Evolutionary conservation across 2,329 filamentous ascomycete species (phyloP).

Genomic region (Colletotrichum trifolii): DNA sequence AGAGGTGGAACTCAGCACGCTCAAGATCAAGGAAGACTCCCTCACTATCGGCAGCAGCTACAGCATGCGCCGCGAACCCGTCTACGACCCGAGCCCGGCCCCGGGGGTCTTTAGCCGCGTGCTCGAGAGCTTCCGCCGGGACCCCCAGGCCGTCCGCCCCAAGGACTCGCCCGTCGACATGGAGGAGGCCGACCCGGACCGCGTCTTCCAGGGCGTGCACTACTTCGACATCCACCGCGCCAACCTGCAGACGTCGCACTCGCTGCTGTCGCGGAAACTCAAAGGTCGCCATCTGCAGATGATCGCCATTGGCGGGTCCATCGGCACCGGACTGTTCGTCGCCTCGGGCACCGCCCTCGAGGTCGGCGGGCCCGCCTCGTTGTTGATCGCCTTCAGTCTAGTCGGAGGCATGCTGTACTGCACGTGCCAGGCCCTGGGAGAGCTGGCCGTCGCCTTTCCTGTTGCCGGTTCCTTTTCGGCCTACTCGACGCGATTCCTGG

Average conservation of each 20-base stretch:
- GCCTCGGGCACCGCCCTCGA: constrained; percentile 79
- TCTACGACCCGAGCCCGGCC: constrained; percentile 52
- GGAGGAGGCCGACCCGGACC: constrained; percentile 40
- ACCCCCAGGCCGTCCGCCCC: constrained; percentile 64
- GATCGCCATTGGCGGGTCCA: constrained; percentile 96
- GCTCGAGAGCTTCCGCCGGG: constrained; percentile 72
- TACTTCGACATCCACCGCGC: constrained; percentile 68
- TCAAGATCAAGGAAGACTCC: constrained; percentile 69
- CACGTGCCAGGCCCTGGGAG: constrained; percentile 90
- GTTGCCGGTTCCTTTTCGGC: constrained; percentile 92
- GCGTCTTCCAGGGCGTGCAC: constrained; percentile 53
- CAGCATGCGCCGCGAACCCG: constrained; percentile 63
- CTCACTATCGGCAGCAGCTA: constrained; percentile 60
- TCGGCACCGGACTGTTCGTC: constrained; percentile 90
- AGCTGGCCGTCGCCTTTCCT: constrained; percentile 90
- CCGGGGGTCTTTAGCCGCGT: constrained; percentile 55
- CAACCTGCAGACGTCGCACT: constrained; percentile 79
- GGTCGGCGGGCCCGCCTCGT: constrained; percentile 79
- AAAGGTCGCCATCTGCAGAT: constrained; percentile 93
- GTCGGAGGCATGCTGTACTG: constrained; percentile 91
- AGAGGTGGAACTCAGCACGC: constrained; percentile 67
- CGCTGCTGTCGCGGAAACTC: constrained; percentile 79
- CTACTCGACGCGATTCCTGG: constrained; percentile 91
- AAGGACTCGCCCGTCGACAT: constrained; percentile 50
- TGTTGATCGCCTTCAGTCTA: constrained; percentile 81